Percentiles rank a stretch among this genome's conserved stretches.
These are phyloP conservation scores for Scenedesmus sp. DNA, from an alignment of 163 green algal genomes.

Conservation along the genomic window DNA sequence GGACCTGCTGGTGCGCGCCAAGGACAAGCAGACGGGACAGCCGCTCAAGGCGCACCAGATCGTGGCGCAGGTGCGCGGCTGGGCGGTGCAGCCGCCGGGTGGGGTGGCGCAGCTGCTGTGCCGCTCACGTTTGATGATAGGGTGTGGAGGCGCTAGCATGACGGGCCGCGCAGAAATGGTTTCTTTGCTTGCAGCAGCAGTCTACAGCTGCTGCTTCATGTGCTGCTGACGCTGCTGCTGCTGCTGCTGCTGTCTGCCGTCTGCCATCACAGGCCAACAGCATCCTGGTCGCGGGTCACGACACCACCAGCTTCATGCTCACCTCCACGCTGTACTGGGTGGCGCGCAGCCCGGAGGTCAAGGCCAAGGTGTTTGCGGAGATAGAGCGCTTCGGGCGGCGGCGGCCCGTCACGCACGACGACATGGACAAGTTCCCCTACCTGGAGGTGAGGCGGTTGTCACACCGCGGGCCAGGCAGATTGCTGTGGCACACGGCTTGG, in stretches of 20 bases:
- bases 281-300: conserved; percentile 52
- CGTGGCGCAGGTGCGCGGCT: conserved; percentile 32
- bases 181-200: too few relatives aligned
- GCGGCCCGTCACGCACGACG: background rate
- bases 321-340: conserved; percentile 47
- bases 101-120: background rate
- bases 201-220: background rate
- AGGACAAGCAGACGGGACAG: conserved; percentile 50
- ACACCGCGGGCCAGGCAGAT: background rate
- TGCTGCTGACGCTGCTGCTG: background rate
- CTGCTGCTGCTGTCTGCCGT: background rate
- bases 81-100: background rate
- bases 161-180: too few relatives aligned
- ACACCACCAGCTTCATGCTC: conserved; percentile 55
- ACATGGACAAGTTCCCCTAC: conserved; percentile 54
- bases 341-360: background rate
- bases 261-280: conserved; percentile 42
- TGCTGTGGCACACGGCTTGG: background rate
- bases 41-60: conserved; percentile 48
- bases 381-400: conserved; percentile 38
- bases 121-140: background rate
- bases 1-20: conserved; percentile 45
- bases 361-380: conserved; percentile 48
- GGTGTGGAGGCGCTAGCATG: background rate
- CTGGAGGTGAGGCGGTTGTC: conserved; percentile 22